phyloP scores from a whole-genome alignment of 1,284 basidiomycete species.

The Leccinum fuscescens region DNA sequence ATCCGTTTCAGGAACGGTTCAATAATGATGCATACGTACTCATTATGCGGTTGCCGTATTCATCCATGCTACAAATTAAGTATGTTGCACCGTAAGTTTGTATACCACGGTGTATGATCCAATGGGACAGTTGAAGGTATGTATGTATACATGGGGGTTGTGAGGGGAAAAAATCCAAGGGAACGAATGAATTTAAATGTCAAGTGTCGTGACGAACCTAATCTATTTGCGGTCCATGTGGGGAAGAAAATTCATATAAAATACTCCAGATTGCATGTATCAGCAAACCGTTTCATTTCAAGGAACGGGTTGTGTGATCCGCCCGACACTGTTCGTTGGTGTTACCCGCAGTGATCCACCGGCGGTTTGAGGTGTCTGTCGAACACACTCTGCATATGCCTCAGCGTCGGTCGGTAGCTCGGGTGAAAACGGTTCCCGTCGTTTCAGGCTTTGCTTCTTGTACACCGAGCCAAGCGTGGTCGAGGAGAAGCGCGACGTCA shows the following conservation, averaged over 20 bases:
- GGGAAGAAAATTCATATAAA: slow-evolving; percentile 15
- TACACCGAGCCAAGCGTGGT: slow-evolving; percentile 37
- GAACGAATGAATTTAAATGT: neutral
- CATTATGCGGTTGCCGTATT: slow-evolving; percentile 3
- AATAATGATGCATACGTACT: slow-evolving; percentile 8
- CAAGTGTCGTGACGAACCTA: slow-evolving; percentile 3
- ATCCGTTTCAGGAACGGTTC: slow-evolving; percentile 7
- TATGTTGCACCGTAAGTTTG: slow-evolving; percentile 14
- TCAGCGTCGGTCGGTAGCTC: slow-evolving; percentile 54
- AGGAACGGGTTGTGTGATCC: slow-evolving; percentile 52
- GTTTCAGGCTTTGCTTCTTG: slow-evolving; percentile 25
- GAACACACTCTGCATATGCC: slow-evolving; percentile 51
- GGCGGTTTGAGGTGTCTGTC: slow-evolving; percentile 27
- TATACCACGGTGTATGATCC: slow-evolving; percentile 11
- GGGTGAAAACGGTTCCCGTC: slow-evolving; percentile 28
- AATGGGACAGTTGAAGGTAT: slow-evolving; percentile 4
- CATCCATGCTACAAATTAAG: slow-evolving; percentile 19
- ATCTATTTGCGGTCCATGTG: slow-evolving; percentile 26
- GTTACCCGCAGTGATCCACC: slow-evolving; percentile 30
- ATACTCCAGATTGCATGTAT: slow-evolving; percentile 6
- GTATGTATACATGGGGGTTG: slow-evolving; percentile 27
- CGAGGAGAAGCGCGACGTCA: slow-evolving; percentile 46
- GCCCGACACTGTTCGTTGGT: slow-evolving; percentile 37
- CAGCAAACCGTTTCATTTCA: slow-evolving; percentile 28
- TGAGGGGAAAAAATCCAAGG: slow-evolving; percentile 10